Base-by-base conservation (phyloP, 139 green algal species). In the Chlorella sorokiniana region DNA sequence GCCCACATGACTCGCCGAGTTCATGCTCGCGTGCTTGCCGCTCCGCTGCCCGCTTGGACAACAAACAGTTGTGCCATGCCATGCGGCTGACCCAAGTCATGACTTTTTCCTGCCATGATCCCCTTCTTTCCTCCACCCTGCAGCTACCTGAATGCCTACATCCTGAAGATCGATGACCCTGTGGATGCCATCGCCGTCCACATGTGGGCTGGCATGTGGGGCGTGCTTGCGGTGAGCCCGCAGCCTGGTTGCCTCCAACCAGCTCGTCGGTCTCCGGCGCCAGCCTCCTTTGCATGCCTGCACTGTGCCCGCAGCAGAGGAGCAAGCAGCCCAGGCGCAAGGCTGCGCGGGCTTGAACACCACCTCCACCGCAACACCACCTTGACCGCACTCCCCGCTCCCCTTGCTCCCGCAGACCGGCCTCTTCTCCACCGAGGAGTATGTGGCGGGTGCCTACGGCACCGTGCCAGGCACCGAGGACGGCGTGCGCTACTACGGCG, bases 181-280 rank as follows among this genome's bases (percentile, higher is more conserved):
- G 83, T 93, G 80, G 83, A 95, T 42, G 94, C 94, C 41, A 87
- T 92, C 31, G 88, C 94, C 23, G 92, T 98, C 76, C 94, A 98
- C 84, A 84, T 87, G 61, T 88, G 84, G 72, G 89, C 86, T 70
- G 92, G 91, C 59, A 85, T 81, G 4, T 91, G 90, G 89, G 92
- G 92, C 33, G 74, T 91, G 7, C 69, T 92, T 3, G 86, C 85
- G 31, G 83, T 88, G 62, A 40, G 62, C 7, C 62, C 33, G 4
- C 62, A 16, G 31, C 62, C 31, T 4, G 31, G 5, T 1, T 44
- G 31, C 2, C 6, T 1, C 62, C 62, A 8, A 27, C n/a, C n/a
- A 16, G n/a, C 61, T 11, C 11, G 23, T 40, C 11, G 4, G 25
- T 11, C 33, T 25, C 14, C 35, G 33, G 3, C 31, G 64, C 22